Conservation (phyloP, 345 rosid species). For the Trapa incisa region DNA sequence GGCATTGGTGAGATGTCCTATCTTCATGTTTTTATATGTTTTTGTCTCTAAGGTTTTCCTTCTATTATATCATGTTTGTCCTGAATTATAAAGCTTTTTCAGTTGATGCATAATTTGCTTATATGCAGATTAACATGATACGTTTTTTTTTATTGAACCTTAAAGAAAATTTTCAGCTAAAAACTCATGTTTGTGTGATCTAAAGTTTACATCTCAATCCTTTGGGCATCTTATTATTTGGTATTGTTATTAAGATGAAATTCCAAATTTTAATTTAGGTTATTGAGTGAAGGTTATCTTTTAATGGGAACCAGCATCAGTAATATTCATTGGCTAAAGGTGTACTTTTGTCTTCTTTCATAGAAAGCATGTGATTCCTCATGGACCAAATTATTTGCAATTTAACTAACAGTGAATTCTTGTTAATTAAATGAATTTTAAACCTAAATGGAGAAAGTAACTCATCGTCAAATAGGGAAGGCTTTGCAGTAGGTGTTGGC, state of each 20-base stretch:
- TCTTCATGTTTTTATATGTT: background rate
- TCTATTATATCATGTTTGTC: background rate
- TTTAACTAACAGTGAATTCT: background rate
- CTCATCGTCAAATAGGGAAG: background rate
- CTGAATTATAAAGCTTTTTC: background rate
- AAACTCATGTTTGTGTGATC: background rate
- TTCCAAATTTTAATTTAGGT: background rate
- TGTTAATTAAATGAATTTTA: background rate
- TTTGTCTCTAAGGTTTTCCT: background rate
- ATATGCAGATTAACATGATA: background rate
- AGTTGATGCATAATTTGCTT: background rate
- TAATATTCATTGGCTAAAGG: background rate
- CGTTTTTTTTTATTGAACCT: background rate
- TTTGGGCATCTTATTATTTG: background rate
- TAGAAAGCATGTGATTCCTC: background rate
- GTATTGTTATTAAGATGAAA: background rate
- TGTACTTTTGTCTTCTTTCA: background rate
- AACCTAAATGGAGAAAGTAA: background rate
- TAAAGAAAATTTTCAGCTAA: background rate
- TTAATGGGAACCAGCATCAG: background rate
- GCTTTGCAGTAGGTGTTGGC: background rate
- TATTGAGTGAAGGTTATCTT: background rate
- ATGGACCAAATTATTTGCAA: background rate
- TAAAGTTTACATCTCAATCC: background rate
- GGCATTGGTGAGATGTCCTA: slow-evolving; percentile 66